Evolutionary conservation across 2,329 filamentous ascomycete species (phyloP).

Genomic region (Fusarium circinatum): DNA sequence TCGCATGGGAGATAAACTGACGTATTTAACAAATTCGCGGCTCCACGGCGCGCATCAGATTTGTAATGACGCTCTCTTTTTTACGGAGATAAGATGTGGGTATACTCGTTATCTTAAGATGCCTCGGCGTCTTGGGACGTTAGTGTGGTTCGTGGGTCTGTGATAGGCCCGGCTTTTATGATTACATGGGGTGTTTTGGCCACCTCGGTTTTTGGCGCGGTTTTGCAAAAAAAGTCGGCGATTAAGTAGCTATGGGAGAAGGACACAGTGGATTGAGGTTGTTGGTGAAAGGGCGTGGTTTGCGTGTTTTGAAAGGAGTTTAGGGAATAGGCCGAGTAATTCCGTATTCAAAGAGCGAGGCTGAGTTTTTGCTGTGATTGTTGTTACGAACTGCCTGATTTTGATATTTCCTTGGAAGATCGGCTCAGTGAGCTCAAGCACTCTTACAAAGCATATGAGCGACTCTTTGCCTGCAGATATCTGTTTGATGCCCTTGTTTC

Average conservation of each 20-base stretch:
- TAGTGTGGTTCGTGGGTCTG: too few species aligned
- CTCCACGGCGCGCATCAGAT: conserved; percentile 16
- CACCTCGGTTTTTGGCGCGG: background rate
- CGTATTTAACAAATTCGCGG: conserved; percentile 6
- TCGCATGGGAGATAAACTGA: background rate
- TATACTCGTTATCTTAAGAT: background rate
- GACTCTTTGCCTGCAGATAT: background rate
- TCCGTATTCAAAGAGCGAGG: background rate
- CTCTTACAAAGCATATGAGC: too few species aligned
- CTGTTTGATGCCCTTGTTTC: too few species aligned
- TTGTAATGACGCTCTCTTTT: conserved; percentile 22
- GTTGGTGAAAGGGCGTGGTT: background rate
- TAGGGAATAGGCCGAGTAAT: background rate
- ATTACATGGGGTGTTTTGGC: background rate
- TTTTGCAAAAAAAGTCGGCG: background rate
- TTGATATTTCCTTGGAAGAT: too few species aligned
- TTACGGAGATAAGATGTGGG: conserved; percentile 22
- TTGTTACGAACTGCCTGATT: background rate
- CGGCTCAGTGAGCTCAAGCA: too few species aligned
- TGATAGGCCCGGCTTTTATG: background rate
- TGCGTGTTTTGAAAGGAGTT: background rate
- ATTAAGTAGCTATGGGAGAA: background rate
- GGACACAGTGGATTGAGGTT: background rate
- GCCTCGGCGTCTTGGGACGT: conserved; percentile 5
- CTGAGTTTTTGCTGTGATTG: accelerated